Evolutionary conservation across 495 filamentous ascomycete species (phyloP).

Genomic region (Aspergillus campestris): DNA sequence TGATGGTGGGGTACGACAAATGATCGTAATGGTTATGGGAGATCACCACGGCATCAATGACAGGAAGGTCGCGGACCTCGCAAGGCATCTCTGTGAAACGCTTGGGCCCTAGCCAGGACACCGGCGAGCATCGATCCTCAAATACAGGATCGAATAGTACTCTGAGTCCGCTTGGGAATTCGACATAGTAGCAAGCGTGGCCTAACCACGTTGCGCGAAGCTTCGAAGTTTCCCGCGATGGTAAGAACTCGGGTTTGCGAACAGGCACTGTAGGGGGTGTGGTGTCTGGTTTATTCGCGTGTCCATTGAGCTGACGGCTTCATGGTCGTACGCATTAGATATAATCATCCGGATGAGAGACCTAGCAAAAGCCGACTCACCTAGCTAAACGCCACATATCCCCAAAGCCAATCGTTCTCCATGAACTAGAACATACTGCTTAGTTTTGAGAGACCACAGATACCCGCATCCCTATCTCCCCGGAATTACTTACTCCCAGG

Average conservation of each 20-base stretch:
- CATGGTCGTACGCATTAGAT: not conserved
- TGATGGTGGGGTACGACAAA: conserved; percentile 65
- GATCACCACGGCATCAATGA: conserved; percentile 83
- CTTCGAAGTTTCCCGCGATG: conserved; percentile 42
- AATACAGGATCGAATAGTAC: conserved; percentile 97
- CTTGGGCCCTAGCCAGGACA: conserved; percentile 64
- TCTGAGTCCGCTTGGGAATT: conserved; percentile 80
- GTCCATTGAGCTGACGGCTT: conserved; percentile 52
- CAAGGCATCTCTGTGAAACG: conserved; percentile 77
- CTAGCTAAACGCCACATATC: conserved; percentile 11
- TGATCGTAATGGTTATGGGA: conserved; percentile 96
- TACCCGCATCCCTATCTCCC: not conserved
- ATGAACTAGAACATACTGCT: conserved; percentile 24
- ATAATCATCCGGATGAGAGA: not conserved
- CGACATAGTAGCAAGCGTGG: conserved; percentile 89
- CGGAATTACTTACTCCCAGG: conserved; percentile 39
- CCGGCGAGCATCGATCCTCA: conserved; percentile 74
- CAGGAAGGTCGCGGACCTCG: conserved; percentile 67
- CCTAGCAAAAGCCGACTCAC: conserved; percentile 7
- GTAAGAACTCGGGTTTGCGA: conserved; percentile 61
- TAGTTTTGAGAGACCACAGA: conserved; percentile 5
- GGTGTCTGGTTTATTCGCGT: conserved; percentile 51
- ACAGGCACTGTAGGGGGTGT: conserved; percentile 61
- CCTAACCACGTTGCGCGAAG: conserved; percentile 95
- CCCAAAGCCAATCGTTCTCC: conserved; percentile 14